Evolutionary conservation across 2,329 filamentous ascomycete species (phyloP), one percentile per base, ranked within the genome.

Genomic region (Laburnicola sp.): DNA sequence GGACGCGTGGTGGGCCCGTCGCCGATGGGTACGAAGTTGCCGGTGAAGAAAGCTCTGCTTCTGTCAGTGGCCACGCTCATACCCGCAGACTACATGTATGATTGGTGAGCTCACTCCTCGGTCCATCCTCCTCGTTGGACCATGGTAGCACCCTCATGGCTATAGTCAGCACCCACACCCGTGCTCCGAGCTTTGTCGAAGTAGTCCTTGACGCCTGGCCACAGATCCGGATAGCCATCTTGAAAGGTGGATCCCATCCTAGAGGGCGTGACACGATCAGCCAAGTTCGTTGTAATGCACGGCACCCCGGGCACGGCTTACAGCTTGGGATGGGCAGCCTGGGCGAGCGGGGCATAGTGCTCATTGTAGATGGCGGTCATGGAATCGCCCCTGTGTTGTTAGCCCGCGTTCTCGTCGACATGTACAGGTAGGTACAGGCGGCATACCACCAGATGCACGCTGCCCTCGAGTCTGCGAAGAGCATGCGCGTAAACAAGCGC

Each of bases 321-420:
- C 43, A 71, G 67, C 32, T 50, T 55, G 3, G 67, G 69, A 36
- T 71, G 69, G 1, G 54, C 54, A 26, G 51, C 41, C 23, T 58
- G 63, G 6, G 68, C 62, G 27, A 71, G 58, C 3, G 63, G 63
- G 25, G 54, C 56, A 47, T 69, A 71, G 2, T 48, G 45, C 32
- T 68, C 66, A 45, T 71, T 71, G 57, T 71, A 71, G 30, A 71
- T 61, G 40, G 68, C 69, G 56, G 31, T 65, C 48, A 42, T 64
- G 49, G 31, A 60, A 53, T 11, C 66, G 68, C 68, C 63, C 63
- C 28, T 48, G 10, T 4, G 9, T 8, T 22, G 42, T 52, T 22
- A 54, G 38, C 30, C 6, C 10, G 34, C 39, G 36, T 37, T 10
- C 25, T 38, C 7, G 38, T 7, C n/a, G 6, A n/a, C 16, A 22